phyloP scores from a whole-genome alignment of 495 filamentous ascomycete genomes.

The Podospora pseudopauciseta region DNA sequence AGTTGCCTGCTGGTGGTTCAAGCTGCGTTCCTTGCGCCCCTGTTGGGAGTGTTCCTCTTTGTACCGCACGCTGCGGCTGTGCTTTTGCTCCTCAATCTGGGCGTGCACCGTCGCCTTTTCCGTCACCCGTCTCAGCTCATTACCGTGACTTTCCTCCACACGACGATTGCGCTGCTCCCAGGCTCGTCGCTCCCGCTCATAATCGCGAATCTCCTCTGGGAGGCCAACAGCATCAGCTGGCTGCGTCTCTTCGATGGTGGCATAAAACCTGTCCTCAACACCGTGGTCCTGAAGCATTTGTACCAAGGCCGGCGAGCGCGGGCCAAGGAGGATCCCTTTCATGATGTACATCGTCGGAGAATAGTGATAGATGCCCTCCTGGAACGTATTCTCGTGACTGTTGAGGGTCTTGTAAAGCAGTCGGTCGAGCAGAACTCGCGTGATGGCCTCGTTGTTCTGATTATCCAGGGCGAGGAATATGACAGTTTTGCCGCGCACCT shows the following conservation, averaged over 20 bases:
- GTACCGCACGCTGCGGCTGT: conserved; percentile 19
- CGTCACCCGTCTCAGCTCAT: conserved; percentile 31
- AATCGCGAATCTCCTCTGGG: conserved; percentile 35
- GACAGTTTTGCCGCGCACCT: conserved; percentile 37
- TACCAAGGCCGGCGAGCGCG: conserved; percentile 17
- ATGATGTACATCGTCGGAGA: conserved; percentile 44
- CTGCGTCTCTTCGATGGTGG: conserved; percentile 34
- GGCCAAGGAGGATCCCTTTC: conserved; percentile 34
- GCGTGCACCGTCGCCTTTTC: conserved; percentile 32
- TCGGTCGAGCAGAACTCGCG: conserved; percentile 31
- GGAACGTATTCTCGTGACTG: conserved; percentile 40
- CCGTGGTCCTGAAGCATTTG: conserved; percentile 36
- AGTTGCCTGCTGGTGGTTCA: conserved; percentile 22
- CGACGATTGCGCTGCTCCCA: conserved; percentile 29
- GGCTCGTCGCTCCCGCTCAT: conserved; percentile 36
- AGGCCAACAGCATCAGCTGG: conserved; percentile 39
- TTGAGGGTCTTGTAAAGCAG: conserved; percentile 39
- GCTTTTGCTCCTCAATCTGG: conserved; percentile 13
- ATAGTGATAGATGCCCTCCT: conserved; percentile 36
- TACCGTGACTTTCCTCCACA: conserved; percentile 30
- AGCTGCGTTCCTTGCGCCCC: conserved; percentile 14
- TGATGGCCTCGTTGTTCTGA: conserved; percentile 34
- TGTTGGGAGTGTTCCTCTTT: conserved; percentile 22
- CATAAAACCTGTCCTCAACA: conserved; percentile 40
- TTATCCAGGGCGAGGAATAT: conserved; percentile 45